Conservation (phyloP, 2,329 filamentous ascomycete genomes). For the Ophidiomyces ophidiicola region DNA sequence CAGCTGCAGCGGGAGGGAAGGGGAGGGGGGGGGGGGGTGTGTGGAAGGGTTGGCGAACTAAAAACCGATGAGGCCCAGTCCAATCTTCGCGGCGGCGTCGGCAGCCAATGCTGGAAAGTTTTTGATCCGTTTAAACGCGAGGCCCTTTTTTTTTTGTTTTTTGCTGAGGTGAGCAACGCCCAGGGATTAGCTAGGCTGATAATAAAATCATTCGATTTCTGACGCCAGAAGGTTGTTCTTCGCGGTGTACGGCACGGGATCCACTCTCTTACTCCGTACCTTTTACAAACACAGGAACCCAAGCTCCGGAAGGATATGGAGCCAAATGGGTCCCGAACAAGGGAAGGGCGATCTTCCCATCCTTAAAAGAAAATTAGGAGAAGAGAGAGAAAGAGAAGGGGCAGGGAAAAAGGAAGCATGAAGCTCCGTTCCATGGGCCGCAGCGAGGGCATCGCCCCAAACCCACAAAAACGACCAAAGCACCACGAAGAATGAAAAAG, state of each 20-base stretch:
- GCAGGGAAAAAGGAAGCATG: conserved; percentile 17
- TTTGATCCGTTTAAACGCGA: no score
- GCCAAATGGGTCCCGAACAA: conserved; percentile 7
- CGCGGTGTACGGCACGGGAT: no score
- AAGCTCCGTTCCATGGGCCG: conserved; percentile 4
- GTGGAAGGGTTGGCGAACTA: conserved; percentile 11
- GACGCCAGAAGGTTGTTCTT: no score
- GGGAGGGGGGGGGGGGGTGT: no score
- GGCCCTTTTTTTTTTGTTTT: no score
- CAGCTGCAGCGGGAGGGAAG: conserved; percentile 12
- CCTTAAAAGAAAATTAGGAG: neutral
- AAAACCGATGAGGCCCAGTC: conserved; percentile 1
- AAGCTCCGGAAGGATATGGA: neutral
- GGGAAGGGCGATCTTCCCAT: conserved; percentile 8
- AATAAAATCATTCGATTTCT: neutral
- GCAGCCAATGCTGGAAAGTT: no score
- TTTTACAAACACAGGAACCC: neutral
- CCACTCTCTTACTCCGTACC: no score
- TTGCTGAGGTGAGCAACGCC: no score
- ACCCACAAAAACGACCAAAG: conserved; percentile 9
- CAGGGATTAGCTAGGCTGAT: neutral
- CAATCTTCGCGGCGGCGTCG: neutral
- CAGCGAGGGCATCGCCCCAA: no score
- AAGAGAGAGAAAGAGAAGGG: conserved; percentile 7
- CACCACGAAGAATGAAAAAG: neutral